Evolutionary conservation across 2,329 filamentous ascomycete species (phyloP), one percentile per base, ranked within the genome.

Genomic region (Acarospora socialis): DNA sequence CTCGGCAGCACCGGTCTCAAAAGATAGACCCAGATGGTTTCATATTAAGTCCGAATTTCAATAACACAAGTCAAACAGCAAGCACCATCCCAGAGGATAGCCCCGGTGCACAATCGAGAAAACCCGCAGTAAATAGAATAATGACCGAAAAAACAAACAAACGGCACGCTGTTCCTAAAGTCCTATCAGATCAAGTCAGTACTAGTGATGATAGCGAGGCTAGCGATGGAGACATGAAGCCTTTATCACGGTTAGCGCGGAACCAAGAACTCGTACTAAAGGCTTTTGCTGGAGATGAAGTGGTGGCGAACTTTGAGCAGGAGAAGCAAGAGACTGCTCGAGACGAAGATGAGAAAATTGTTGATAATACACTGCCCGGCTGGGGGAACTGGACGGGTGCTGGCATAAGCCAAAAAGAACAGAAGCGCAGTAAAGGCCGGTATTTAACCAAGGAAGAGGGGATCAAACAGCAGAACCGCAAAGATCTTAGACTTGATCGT

Each of bases 301-400:
- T 92, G 1, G 73, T 79, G 6, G 71, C 70, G 27, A 76, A 84
- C 22, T 98, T 95, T 50, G 70, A 72, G 35, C 66, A 66, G 21
- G 86, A 95, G 50, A 95, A 95, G 59, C 67, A 65, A 10, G 70
- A 73, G 30, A 63, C 70, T 1, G 70, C 73, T 12, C 67, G 71
- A 18, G 80, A 81, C 12, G 84, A 94, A 53, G 83, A 80, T 43
- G 81, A 92, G 49, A 79, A 90, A 55, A 62, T 82, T 34, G 59
- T 84, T 18, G 83, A 87, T 51, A 79, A 78, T 43, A 80, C 81
- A n/a, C 66, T 98, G 4, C 84, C 84, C 1, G 90, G 90, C 27
- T 98, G 90, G 90, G 90, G 90, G 42, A 76, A 68, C 47, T 94
- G 90, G 90, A 70, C 80, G 4, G 90, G 90, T 40, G 74, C 80